Base-by-base conservation (phyloP, 495 filamentous ascomycete genomes). In the Talaromyces liani region DNA sequence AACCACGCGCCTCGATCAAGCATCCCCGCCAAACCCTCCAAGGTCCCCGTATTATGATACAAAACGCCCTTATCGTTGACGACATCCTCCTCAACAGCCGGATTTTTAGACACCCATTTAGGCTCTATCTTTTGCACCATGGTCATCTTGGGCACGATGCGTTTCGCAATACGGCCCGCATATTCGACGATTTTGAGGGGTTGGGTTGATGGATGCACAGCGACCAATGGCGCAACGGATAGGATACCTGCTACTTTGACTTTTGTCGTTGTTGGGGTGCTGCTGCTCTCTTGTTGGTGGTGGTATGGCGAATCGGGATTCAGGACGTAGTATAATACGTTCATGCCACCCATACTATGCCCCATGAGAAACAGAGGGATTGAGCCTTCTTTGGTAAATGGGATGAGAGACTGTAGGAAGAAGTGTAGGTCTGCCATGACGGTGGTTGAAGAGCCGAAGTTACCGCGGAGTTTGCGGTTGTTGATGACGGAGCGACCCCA, bases 351-450 rank as follows among this genome's bases (percentile, higher is more conserved):
- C 87, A 88, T 91, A 41, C 87, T 91, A 75, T 96, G 92, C 58
- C 92, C 92, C 72, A 91, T 84, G n/a, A 96, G 81, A 75, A 96
- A 96, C 20, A 93, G 71, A 0, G 92, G 91, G 4, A 82, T 67
- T 6, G 69, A 66, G 12, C 70, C 57, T 60, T 63, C 65, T 55
- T 66, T 51, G 16, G 62, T 67, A 49, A 49, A 53, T 10, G 72
- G 72, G 10, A 81, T 70, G 60, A 79, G 72, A 25, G 74, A 66
- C 20, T 77, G 67, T 59, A 92, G 77, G 71, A 96, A 85, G 27
- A 85, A 84, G 33, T 84, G 87, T 64, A 96, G 87, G 76, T 96
- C 92, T 34, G 83, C 79, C 31, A 94, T 78, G 47, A 96, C 89
- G 55, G 76, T 83, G 14, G 75, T 14, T 3, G 91, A 95, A 8